Base-by-base conservation (phyloP, 306 rosid species). In the Medicago arabica region DNA sequence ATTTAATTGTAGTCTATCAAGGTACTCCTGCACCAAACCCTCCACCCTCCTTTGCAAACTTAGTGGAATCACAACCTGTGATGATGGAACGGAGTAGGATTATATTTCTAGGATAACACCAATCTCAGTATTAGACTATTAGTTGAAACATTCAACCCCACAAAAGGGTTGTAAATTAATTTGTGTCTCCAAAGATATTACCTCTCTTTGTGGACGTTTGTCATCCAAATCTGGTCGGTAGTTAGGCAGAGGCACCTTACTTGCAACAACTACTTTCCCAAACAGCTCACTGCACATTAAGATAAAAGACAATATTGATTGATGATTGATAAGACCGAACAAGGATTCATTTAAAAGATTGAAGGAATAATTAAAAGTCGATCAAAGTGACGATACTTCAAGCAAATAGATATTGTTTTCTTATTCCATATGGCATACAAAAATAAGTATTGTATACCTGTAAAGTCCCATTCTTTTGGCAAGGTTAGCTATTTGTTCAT, bases 151-250 rank as follows among this genome's bases (percentile, higher is more conserved):
- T 43, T 54, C 57, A 9, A 43, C 71, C 40, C 21, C 16, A 41
- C 19, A 36, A 6, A 31, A 31, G 36, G 36, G 36, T 31, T 31
- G 36, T 3, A 31, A 31, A 31, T 31, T 31, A 31, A 31, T 31
- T 4, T 4, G 14, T 69, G 50, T n/a, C 41, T 16, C 34, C 10
- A 34, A 84, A 69, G 70, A 63, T 50, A 79, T 78, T 83, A 93
- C 98, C 97, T 93, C 98, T 79, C 98, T 89, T 59, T 93, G 98
- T 59, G 98, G 98, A 63, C 98, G 92, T 82, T 91, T 93, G 84
- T 93, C 98, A 82, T 93, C 98, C 96, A 93, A 90, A 85, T 93
- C 97, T 8, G 98, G 98, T 69, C 98, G 86, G 84, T 93, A 93
- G 89, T 93, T 90, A 55, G 98, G 97, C 85, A 93, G 98, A 63